phyloP scores from a whole-genome alignment of 129 eudicot genomes.

The Flaveria brownii region DNA sequence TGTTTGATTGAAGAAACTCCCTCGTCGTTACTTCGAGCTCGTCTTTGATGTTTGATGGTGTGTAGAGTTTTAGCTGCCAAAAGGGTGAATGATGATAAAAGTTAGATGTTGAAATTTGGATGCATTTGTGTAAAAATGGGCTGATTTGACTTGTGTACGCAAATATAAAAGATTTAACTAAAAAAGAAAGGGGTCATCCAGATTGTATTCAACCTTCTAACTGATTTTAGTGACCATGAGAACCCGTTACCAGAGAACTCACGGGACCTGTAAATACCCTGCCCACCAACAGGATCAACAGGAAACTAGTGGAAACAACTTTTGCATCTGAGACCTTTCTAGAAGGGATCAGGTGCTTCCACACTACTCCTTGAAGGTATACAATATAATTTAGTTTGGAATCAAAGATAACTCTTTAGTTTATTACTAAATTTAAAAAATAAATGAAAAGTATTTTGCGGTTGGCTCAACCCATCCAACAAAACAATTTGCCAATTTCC shows the following conservation, averaged over 20 bases:
- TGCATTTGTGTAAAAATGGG: background rate
- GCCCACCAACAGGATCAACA: too few species aligned
- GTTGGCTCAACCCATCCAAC: background rate
- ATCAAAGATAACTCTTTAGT: background rate
- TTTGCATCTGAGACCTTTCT: too few species aligned
- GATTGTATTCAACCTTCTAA: background rate
- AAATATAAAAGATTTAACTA: background rate
- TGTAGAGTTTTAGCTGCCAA: constrained; percentile 70
- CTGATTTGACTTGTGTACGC: background rate
- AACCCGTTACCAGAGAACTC: too few species aligned
- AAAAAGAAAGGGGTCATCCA: background rate
- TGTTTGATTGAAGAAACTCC: constrained; percentile 72
- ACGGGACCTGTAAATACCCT: too few species aligned
- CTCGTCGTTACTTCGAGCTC: constrained; percentile 67
- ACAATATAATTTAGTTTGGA: background rate
- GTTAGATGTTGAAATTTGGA: background rate
- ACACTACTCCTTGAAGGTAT: too few species aligned
- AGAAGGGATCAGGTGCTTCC: too few species aligned
- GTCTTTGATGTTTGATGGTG: constrained; percentile 60
- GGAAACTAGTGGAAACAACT: too few species aligned
- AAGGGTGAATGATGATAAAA: background rate
- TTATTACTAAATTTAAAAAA: background rate
- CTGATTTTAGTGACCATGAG: background rate
- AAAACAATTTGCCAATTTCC: too few species aligned
- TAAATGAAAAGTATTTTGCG: background rate